These are phyloP conservation scores for Leccinum angustisporum DNA, from an alignment of 1,284 basidiomycete genomes.

Conservation along the genomic window DNA sequence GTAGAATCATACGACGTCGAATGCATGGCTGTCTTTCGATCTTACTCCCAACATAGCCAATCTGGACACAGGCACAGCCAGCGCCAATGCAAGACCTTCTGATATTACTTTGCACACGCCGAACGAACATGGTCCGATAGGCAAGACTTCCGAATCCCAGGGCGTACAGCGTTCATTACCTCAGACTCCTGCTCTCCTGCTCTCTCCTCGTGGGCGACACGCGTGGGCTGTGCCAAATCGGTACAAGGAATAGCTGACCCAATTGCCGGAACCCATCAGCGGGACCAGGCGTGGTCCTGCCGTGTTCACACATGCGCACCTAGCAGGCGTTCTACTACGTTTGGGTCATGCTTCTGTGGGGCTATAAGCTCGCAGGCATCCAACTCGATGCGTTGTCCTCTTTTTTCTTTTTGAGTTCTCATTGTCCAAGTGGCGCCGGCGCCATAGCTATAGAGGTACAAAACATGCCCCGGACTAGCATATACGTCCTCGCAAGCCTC, in stretches of 20 bases:
- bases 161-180: constrained; percentile 24
- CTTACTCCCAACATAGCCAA: no score
- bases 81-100: neutral
- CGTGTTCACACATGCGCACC: constrained; percentile 20
- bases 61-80: constrained; percentile 8
- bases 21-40: neutral
- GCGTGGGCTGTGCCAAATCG: constrained; percentile 6
- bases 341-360: constrained; percentile 20
- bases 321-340: constrained; percentile 21
- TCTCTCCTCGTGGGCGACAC: constrained; percentile 16
- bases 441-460: constrained; percentile 7
- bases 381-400: constrained; percentile 6
- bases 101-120: constrained; percentile 12
- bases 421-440: constrained; percentile 7
- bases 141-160: constrained; percentile 9
- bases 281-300: constrained; percentile 17
- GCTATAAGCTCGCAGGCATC: constrained; percentile 25
- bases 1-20: neutral
- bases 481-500: constrained; percentile 23
- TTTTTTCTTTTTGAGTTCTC: constrained; percentile 10
- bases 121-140: constrained; percentile 17
- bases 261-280: constrained; percentile 6
- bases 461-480: constrained; percentile 19
- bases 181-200: constrained; percentile 9
- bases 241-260: constrained; percentile 6